A percentile compares a stretch with the other conserved stretches of the same genome.
Evolutionary conservation across 1,139 yeast genomes (phyloP).

Genomic region (Blastobotrys illinoisensis): DNA sequence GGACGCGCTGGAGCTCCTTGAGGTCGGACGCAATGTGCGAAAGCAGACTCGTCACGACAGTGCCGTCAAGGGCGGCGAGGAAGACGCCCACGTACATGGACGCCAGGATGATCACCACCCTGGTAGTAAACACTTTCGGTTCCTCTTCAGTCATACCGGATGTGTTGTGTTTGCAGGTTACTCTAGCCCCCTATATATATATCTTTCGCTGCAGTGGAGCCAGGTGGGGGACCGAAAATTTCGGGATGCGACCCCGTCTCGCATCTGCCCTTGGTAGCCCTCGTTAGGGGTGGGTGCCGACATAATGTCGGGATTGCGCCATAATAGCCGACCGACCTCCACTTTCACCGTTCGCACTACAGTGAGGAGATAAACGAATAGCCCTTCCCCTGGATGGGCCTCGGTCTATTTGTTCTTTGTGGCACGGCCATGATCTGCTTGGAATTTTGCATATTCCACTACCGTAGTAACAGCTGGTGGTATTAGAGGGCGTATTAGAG

Average conservation of each 20-base stretch:
- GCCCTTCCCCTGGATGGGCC: no score
- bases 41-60: conserved; percentile 60
- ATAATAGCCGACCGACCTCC: neutral
- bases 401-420: no score
- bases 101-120: conserved; percentile 23
- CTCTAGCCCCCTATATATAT: neutral
- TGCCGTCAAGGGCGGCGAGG: conserved; percentile 56
- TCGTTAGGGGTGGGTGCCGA: neutral
- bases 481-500: no score
- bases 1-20: conserved; percentile 45
- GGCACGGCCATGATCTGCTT: no score
- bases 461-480: no score
- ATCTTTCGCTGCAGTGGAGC: neutral
- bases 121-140: neutral
- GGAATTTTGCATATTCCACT: no score
- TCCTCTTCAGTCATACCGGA: neutral
- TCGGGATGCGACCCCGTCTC: neutral
- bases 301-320: neutral
- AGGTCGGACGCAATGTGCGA: conserved; percentile 60
- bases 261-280: neutral
- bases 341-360: no score
- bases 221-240: neutral
- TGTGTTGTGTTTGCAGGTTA: neutral
- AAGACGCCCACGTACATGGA: conserved; percentile 49
- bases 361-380: no score